A percentile compares a stretch with the other conserved stretches of the same genome.
Evolutionary conservation across 2,329 filamentous ascomycete species (phyloP).

Genomic region (Geoglossum cookeanum): DNA sequence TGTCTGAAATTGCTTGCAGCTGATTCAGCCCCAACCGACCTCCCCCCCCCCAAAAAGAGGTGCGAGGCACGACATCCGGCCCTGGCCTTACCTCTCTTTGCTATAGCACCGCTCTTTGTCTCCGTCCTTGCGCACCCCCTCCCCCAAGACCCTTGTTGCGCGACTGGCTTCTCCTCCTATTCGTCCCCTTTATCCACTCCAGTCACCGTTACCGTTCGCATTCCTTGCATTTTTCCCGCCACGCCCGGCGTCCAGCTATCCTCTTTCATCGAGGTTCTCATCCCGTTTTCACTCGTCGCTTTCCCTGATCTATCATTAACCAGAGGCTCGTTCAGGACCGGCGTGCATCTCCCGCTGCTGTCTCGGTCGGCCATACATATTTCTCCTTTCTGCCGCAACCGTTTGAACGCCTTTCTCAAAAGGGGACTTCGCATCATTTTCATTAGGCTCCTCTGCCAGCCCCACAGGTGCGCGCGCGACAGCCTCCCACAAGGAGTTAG

Average conservation of each 20-base stretch:
- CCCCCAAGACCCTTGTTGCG: background rate
- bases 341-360: slow-evolving; percentile 2
- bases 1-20: background rate
- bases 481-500: background rate
- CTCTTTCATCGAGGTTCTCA: slow-evolving; percentile 4
- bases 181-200: background rate
- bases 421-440: background rate
- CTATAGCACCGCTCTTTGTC: background rate
- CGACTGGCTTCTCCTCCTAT: background rate
- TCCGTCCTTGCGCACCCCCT: background rate
- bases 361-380: slow-evolving; percentile 1
- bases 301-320: slow-evolving; percentile 5
- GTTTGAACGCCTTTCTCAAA: slow-evolving; percentile 2
- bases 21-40: background rate
- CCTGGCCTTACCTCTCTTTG: slow-evolving; percentile 1
- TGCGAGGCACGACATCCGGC: background rate
- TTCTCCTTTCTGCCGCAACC: slow-evolving; percentile 1
- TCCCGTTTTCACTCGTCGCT: slow-evolving; percentile 3
- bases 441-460: background rate
- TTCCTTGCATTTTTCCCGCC: slow-evolving; percentile 5
- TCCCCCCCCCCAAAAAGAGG: background rate
- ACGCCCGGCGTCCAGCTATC: slow-evolving; percentile 2
- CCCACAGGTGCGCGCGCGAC: slow-evolving; percentile 1
- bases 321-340: slow-evolving; percentile 3
- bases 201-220: background rate